Evolutionary conservation across 1,284 basidiomycete species (phyloP).

Genomic region (Puccinia horiana): DNA sequence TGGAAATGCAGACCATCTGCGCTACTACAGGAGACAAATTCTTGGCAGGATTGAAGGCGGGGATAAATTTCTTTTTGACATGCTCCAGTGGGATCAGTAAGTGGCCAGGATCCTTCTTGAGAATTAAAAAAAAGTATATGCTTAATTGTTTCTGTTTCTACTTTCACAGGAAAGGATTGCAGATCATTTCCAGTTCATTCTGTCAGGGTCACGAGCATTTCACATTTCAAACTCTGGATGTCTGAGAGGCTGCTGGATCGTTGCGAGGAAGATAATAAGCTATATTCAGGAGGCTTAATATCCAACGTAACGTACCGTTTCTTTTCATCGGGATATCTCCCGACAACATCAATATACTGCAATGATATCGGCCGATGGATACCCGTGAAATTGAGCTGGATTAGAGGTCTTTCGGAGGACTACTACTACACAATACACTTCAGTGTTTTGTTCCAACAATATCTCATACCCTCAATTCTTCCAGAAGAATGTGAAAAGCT

Average conservation of each 20-base stretch:
- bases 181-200: neutral
- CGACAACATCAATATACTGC: conserved; percentile 24
- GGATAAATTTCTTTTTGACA: neutral
- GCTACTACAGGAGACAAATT: neutral
- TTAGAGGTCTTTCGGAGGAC: neutral
- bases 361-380: neutral
- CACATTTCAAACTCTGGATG: neutral
- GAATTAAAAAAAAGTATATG: no score
- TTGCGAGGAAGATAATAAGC: neutral
- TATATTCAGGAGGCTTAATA: neutral
- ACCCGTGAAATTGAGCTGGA: conserved; percentile 21
- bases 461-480: neutral
- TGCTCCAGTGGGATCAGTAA: neutral
- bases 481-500: neutral
- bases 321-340: neutral
- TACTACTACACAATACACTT: conserved; percentile 23
- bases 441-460: neutral
- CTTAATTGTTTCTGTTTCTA: neutral
- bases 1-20: neutral
- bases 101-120: neutral
- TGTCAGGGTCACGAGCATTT: neutral
- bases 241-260: neutral
- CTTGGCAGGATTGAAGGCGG: neutral
- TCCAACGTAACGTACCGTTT: conserved; percentile 13
- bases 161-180: neutral